Base-by-base conservation (phyloP, 192 early-diverging fungal genomes). In the Borealophlyctis nickersoniae region DNA sequence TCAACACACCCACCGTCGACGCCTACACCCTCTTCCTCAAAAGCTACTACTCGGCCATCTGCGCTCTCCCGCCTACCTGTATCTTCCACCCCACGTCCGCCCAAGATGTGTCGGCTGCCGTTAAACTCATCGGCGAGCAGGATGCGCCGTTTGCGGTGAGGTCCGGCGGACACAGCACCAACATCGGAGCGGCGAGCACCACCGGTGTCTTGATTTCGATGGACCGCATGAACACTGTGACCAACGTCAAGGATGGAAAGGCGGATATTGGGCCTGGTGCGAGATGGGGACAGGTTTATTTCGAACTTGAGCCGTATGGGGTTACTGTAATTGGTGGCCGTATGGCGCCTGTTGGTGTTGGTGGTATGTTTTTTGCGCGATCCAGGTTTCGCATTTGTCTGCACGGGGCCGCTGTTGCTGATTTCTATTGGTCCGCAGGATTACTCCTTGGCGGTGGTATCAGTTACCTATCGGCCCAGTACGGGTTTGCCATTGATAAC, bases 401-500 rank as follows among this genome's bases (percentile, higher is more conserved):
- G n/a, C n/a, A n/a, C n/a, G n/a, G n/a, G n/a, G 19, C 19, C 9
- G 39, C 39, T 19, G 39, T 45, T 45, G 39, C 19, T 45, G 39
- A 45, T 45, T 7, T 19, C 7, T 45, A 45, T 45, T 45, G 9
- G 7, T 19, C 39, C 39, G 9, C 7, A 45, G 39, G 39, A 13
- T 19, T 45, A 7, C 19, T 19, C 39, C 39, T 45, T 19, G 62
- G 62, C 4, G 62, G 51, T 27, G 56, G 64, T n/a, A 24, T 36
- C 55, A 49, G 66, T 52, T 13, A 36, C 16, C 9, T 61, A 1
- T 28, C n/a, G 22, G 23, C 23, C 32, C 5, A 16, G 27, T 61
- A 36, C 36, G 66, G 66, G 11, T 34, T 68, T 13, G 58, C 58
- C n/a, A 50, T 36, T 22, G 65, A 66, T 22, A 35, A 66, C 24